Evolutionary conservation across 805 yeast species (phyloP).

Genomic region (Hanseniaspora hatyaiensis): DNA sequence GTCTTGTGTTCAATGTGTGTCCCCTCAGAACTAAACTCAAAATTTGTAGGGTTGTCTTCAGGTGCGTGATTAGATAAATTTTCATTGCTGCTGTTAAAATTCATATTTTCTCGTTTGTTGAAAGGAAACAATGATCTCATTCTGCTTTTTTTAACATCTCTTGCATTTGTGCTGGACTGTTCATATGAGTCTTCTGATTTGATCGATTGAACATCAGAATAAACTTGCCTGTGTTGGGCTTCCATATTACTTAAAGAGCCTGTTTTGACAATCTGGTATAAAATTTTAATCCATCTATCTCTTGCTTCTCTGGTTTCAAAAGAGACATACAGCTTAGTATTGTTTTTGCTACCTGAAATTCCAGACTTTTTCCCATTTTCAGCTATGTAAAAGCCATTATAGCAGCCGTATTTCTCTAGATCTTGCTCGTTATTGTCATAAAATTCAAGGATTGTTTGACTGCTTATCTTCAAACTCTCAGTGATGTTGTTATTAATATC

Average conservation of each 20-base stretch:
- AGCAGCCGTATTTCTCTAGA: conserved; percentile 26
- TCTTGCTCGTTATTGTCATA: conserved; percentile 30
- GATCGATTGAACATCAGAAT: conserved; percentile 1
- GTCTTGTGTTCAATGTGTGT: neutral
- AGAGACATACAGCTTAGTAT: conserved; percentile 67
- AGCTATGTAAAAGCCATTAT: conserved; percentile 29
- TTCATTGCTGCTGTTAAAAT: neutral
- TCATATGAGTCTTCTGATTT: conserved; percentile 6
- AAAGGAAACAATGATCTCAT: conserved; percentile 55
- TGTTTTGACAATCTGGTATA: conserved; percentile 7
- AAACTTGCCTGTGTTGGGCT: conserved; percentile 14
- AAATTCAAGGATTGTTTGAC: conserved; percentile 31
- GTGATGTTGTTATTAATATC: conserved; percentile 28
- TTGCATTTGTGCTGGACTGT: conserved; percentile 19
- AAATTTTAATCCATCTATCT: conserved; percentile 34
- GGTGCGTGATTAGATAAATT: neutral
- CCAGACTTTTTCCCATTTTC: conserved; percentile 34
- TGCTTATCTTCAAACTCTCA: conserved; percentile 21
- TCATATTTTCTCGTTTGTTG: conserved; percentile 28
- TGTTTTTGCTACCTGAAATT: conserved; percentile 35
- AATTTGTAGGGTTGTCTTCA: conserved; percentile 7
- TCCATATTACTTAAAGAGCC: neutral
- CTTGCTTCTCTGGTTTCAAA: conserved; percentile 65
- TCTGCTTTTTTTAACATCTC: conserved; percentile 37
- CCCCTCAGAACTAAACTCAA: neutral